Evolutionary conservation across 1,139 yeast genomes (phyloP).

Genomic region (Spathaspora sp.): DNA sequence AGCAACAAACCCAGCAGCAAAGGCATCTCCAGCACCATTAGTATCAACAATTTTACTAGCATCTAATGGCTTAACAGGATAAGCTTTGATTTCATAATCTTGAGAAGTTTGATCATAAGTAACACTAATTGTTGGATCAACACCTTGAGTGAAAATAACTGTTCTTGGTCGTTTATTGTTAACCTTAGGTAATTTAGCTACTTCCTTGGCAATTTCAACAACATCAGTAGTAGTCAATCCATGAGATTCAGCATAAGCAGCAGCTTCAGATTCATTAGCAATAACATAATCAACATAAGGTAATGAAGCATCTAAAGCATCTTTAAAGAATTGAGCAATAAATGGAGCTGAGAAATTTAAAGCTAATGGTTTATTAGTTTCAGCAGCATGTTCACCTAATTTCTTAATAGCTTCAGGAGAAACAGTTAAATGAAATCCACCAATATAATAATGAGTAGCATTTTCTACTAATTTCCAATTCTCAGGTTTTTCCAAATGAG

Average conservation of each 20-base stretch:
- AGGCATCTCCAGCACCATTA: conserved; percentile 99
- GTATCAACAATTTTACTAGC: conserved; percentile 76
- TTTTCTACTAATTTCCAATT: conserved; percentile 85
- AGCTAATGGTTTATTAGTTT: conserved; percentile 75
- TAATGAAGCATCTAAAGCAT: conserved; percentile 73
- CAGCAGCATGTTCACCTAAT: conserved; percentile 90
- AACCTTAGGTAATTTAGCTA: conserved; percentile 78
- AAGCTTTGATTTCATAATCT: conserved; percentile 47
- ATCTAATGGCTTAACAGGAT: conserved; percentile 71
- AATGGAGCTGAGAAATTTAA: conserved; percentile 96
- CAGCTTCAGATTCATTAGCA: conserved; percentile 97
- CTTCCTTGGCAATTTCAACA: conserved; percentile 73
- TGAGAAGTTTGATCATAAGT: conserved; percentile 49
- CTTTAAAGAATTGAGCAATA: conserved; percentile 93
- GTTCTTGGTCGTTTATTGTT: conserved; percentile 73
- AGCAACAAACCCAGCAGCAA: conserved; percentile 96
- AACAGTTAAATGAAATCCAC: conserved; percentile 98
- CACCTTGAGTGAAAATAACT: conserved; percentile 90
- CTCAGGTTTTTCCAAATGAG: conserved; percentile 83
- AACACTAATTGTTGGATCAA: conserved; percentile 82
- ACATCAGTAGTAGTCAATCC: conserved; percentile 59
- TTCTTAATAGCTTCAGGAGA: conserved; percentile 91
- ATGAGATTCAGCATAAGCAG: conserved; percentile 87
- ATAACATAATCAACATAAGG: conserved; percentile 91
- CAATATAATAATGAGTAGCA: conserved; percentile 85